These are phyloP conservation scores for Tricholoma matsutake DNA, from an alignment of 768 basidiomycete genomes.

Conservation along the genomic window DNA sequence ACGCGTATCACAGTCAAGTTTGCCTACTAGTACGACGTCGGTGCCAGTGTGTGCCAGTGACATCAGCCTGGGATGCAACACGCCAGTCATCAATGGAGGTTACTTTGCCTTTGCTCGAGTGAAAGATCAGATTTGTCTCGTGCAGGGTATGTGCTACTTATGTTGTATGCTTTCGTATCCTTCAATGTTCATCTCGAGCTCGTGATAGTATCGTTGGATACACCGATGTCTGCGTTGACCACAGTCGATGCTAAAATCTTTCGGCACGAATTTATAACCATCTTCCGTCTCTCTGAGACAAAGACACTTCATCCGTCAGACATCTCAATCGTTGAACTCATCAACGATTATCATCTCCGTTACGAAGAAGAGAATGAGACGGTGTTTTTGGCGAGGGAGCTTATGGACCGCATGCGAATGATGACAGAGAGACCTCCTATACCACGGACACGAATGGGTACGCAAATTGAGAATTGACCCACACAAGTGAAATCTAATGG, in stretches of 20 bases:
- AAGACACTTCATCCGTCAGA: slow-evolving; percentile 47
- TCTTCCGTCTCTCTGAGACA: slow-evolving; percentile 52
- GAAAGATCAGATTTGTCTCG: slow-evolving; percentile 49
- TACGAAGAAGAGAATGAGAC: slow-evolving; percentile 60
- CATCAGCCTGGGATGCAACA: slow-evolving; percentile 5
- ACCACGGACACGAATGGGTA: slow-evolving; percentile 16
- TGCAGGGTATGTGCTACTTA: slow-evolving; percentile 61
- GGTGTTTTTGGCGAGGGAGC: slow-evolving; percentile 54
- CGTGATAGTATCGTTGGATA: slow-evolving; percentile 37
- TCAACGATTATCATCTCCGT: slow-evolving; percentile 43
- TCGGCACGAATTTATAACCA: slow-evolving; percentile 61
- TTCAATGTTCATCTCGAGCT: slow-evolving; percentile 1
- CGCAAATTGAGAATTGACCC: slow-evolving; percentile 19
- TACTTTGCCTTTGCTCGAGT: slow-evolving; percentile 59
- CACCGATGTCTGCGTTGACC: slow-evolving; percentile 42
- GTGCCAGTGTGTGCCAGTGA: slow-evolving; percentile 1
- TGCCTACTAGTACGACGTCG: background rate
- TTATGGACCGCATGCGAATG: slow-evolving; percentile 42
- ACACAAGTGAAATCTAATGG: background rate
- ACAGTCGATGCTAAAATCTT: slow-evolving; percentile 52
- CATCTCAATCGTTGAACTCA: slow-evolving; percentile 49
- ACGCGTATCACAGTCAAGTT: background rate
- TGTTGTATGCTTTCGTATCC: slow-evolving; percentile 1
- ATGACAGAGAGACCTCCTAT: slow-evolving; percentile 30
- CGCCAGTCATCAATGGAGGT: slow-evolving; percentile 35